A percentile compares a stretch with the other conserved stretches of the same genome.
phyloP scores from a whole-genome alignment of 768 basidiomycete species.

The Mycena belliarum region DNA sequence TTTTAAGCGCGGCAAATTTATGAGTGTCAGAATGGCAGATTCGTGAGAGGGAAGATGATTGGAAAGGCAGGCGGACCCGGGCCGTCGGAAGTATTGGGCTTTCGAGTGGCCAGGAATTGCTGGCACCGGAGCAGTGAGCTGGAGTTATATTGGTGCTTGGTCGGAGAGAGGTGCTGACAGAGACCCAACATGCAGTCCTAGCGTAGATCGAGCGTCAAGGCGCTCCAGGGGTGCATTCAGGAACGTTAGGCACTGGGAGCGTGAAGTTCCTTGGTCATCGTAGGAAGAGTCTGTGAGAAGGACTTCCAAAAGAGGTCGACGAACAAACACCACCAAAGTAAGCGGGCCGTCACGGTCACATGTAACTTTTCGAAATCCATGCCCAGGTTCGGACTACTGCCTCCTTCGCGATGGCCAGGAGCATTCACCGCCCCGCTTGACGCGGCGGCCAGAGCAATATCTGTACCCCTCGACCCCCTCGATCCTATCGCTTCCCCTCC shows the following conservation, averaged over 20 bases:
- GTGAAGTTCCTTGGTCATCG: no score
- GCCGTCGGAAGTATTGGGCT: not conserved
- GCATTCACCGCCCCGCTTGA: not conserved
- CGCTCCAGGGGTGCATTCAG: no score
- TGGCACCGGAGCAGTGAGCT: no score
- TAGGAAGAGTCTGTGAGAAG: not conserved
- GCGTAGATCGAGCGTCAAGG: no score
- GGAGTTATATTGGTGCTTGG: no score
- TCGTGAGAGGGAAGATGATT: not conserved
- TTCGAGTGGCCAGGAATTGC: no score
- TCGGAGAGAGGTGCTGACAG: no score
- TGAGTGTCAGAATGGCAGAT: not conserved
- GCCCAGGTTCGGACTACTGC: slow-evolving; percentile 14
- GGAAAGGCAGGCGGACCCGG: not conserved
- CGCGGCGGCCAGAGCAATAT: no score
- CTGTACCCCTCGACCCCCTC: no score
- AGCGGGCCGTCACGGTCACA: slow-evolving; percentile 4
- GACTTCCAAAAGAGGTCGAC: not conserved
- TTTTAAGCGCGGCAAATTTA: not conserved
- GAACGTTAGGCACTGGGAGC: no score
- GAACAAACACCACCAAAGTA: not conserved
- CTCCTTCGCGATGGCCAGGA: slow-evolving; percentile 10
- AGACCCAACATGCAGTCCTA: no score
- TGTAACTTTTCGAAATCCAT: slow-evolving; percentile 4
- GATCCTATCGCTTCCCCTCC: no score